Evolutionary conservation across 345 rosid genomes (phyloP), one percentile per base, ranked within the genome.

Genomic region (Cardamine resedifolia): DNA sequence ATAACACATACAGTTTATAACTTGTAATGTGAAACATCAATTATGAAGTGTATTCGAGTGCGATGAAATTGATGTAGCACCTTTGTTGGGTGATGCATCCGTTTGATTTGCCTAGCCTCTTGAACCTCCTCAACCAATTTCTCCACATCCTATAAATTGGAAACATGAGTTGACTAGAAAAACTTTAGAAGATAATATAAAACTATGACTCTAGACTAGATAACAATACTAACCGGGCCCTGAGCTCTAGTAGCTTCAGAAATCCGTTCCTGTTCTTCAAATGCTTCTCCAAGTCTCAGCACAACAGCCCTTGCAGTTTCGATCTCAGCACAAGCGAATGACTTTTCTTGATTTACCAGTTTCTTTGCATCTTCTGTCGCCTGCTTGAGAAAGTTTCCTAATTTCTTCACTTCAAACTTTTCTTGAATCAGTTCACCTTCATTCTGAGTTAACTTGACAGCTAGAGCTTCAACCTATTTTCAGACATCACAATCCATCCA

Each of bases 311-410:
- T 86, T 3, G 97, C 99, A 84, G 96, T 95, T 80, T 95, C 99
- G 18, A 95, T 90, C 83, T 95, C 99, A 83, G 96, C 99, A 85
- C 98, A 95, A 76, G 99, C 96, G 62, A 90, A 95, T 68, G 99
- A 95, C 28, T 91, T 95, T 79, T 95, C 99, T 58, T 91, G 98
- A 78, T 80, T 91, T 20, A 95, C 98, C 72, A 95, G 81, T 76
- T 91, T 95, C 79, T 95, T 95, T 76, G 97, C 99, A 86, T 95
- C 99, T 84, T 95, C 98, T 60, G 99, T 86, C 70, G 99, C 89
- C 98, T 91, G 96, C 78, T 88, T 90, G 61, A 95, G 96, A 77
- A 95, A 90, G 84, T 83, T 88, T 39, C 89, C 97, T 28, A 95
- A 83, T 80, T 88, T 95, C 85, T 90, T 95, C 77, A 91, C 96